A percentile compares a stretch with the other conserved stretches of the same genome.
phyloP scores from a whole-genome alignment of 495 filamentous ascomycete species.

The Trichocladium uniseriatum region DNA sequence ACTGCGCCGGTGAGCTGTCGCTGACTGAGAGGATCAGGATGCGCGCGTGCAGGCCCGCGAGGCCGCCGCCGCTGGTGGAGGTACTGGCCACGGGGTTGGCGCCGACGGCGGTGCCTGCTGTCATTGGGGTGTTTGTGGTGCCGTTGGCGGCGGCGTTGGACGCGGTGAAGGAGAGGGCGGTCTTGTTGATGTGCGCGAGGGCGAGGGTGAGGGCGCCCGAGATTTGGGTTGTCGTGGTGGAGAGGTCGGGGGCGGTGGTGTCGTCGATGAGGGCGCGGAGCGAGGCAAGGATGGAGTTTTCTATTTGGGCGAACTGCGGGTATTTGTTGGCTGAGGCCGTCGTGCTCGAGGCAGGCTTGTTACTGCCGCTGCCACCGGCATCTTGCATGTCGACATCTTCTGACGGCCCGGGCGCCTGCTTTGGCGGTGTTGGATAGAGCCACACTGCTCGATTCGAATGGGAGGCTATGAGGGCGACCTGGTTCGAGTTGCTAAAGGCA shows the following conservation, averaged over 20 bases:
- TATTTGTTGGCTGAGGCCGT: conserved; percentile 86
- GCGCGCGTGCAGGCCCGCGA: conserved; percentile 58
- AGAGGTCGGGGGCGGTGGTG: conserved; percentile 52
- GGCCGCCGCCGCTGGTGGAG: conserved; percentile 20
- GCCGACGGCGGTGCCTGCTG: conserved; percentile 13
- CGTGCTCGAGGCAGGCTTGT: conserved; percentile 25
- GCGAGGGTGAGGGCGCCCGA: conserved; percentile 87
- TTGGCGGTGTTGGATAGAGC: conserved; percentile 61
- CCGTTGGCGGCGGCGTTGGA: conserved; percentile 11
- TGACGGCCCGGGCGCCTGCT: conserved; percentile 11
- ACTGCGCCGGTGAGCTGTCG: conserved; percentile 75
- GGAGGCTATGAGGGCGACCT: conserved; percentile 84
- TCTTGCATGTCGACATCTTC: conserved; percentile 41
- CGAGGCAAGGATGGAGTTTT: conserved; percentile 63
- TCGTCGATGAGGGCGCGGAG: conserved; percentile 57
- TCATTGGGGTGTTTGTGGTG: conserved; percentile 10
- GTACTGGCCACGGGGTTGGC: conserved; percentile 27
- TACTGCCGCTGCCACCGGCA: conserved; percentile 7
- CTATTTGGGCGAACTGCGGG: conserved; percentile 78
- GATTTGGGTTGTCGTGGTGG: conserved; percentile 64
- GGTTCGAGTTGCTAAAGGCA: conserved; percentile 83
- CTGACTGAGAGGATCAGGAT: conserved; percentile 79
- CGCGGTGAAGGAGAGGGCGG: conserved; percentile 32
- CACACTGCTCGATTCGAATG: conserved; percentile 76
- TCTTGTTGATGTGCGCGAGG: conserved; percentile 74